Conservation (phyloP, 2,329 filamentous ascomycete genomes). For the Stemphylium lycopersici region DNA sequence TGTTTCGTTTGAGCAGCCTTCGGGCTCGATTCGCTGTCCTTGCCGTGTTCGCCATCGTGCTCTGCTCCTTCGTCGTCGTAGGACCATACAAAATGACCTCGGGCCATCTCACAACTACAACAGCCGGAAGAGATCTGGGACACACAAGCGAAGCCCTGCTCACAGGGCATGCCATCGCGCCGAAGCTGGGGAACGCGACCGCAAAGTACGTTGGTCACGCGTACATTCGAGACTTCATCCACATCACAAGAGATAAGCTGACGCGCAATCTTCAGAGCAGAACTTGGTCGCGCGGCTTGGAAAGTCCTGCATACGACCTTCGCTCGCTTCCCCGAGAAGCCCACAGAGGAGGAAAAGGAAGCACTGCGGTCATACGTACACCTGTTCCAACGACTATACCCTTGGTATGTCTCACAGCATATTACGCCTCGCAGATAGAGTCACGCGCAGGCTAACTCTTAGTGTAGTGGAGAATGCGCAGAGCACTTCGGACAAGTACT, state of each 20-base stretch:
- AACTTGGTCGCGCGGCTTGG: constrained; percentile 69
- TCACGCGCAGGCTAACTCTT: constrained; percentile 33
- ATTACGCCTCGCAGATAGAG: constrained; percentile 20
- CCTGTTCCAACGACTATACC: constrained; percentile 69
- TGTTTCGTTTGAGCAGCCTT: constrained; percentile 38
- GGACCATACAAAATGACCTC: constrained; percentile 59
- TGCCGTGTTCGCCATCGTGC: constrained; percentile 61
- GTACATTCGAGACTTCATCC: constrained; percentile 5
- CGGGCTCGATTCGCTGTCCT: constrained; percentile 49
- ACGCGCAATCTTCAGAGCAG: constrained; percentile 54
- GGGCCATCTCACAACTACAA: constrained; percentile 31
- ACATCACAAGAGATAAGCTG: constrained; percentile 21
- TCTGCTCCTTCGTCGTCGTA: constrained; percentile 65
- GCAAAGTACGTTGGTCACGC: constrained; percentile 59
- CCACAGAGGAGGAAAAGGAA: constrained; percentile 64
- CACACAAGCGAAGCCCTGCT: constrained; percentile 50
- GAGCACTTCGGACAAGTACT: constrained; percentile 67
- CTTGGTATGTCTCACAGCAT: constrained; percentile 56
- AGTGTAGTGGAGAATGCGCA: constrained; percentile 66
- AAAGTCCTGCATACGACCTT: constrained; percentile 71
- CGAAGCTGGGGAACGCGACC: constrained; percentile 82
- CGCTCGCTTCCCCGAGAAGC: constrained; percentile 68
- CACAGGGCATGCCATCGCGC: constrained; percentile 74
- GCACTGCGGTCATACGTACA: constrained; percentile 66
- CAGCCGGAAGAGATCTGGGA: constrained; percentile 21